Conservation (phyloP, 2,329 filamentous ascomycete species). For the Botrytis galanthina region DNA sequence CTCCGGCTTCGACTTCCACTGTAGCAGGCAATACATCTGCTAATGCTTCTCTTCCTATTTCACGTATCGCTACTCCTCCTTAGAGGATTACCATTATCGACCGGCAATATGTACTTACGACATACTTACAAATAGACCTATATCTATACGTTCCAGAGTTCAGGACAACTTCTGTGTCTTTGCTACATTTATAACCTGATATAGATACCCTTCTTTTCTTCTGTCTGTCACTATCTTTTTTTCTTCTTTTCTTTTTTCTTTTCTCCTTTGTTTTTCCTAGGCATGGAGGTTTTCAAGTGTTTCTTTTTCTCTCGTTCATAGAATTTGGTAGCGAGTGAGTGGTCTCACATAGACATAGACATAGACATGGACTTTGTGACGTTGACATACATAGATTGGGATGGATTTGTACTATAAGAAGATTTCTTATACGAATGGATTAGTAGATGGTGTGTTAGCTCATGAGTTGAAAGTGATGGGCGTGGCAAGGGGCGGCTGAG, state of each 20-base stretch:
- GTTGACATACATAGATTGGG: slow-evolving; percentile 4
- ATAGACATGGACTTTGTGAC: not conserved
- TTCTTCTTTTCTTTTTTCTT: too few relatives aligned
- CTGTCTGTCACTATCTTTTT: not conserved
- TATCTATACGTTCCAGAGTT: not conserved
- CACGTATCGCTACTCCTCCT: slow-evolving; percentile 10
- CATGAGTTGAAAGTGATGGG: not conserved
- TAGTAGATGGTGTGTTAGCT: not conserved
- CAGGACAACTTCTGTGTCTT: not conserved
- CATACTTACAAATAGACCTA: not conserved
- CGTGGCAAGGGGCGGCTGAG: not conserved
- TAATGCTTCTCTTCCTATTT: not conserved
- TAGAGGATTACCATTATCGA: not conserved
- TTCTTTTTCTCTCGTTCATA: not conserved
- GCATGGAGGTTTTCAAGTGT: not conserved
- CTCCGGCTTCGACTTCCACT: not conserved
- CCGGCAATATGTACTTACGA: not conserved
- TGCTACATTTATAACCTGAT: not conserved
- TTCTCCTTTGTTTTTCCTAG: not conserved
- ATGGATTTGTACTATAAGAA: slow-evolving; percentile 9
- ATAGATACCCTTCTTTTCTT: not conserved
- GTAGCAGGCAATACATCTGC: not conserved
- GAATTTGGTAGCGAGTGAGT: not conserved
- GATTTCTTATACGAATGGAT: not conserved
- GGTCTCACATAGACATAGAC: not conserved